These are phyloP conservation scores for Venturia asperata DNA, from an alignment of 2,329 filamentous ascomycete species.

Conservation along the genomic window DNA sequence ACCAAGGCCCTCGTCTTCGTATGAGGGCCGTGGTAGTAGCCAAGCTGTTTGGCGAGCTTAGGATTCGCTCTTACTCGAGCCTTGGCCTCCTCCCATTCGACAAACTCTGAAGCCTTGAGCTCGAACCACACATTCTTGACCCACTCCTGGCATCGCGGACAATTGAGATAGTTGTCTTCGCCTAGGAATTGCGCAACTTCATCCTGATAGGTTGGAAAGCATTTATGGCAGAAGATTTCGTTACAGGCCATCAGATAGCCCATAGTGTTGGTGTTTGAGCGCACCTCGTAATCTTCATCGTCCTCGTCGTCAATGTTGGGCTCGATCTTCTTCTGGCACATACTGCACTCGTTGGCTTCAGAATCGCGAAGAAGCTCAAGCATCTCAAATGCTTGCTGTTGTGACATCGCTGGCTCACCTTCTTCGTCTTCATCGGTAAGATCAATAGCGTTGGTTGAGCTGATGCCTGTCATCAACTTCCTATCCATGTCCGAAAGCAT, in stretches of 20 bases:
- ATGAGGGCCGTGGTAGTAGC: slow-evolving; percentile 74
- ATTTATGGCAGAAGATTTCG: slow-evolving; percentile 73
- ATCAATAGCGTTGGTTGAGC: slow-evolving; percentile 79
- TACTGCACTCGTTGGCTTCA: slow-evolving; percentile 64
- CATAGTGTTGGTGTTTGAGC: slow-evolving; percentile 46
- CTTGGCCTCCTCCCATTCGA: background rate
- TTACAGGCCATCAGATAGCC: slow-evolving; percentile 82
- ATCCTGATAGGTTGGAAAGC: slow-evolving; percentile 55
- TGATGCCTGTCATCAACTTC: slow-evolving; percentile 70
- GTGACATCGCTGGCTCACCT: slow-evolving; percentile 48
- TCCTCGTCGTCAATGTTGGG: slow-evolving; percentile 46
- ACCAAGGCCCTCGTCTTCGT: slow-evolving; percentile 85
- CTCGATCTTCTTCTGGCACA: slow-evolving; percentile 57
- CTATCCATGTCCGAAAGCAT: slow-evolving; percentile 79
- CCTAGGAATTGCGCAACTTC: slow-evolving; percentile 39
- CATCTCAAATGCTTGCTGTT: slow-evolving; percentile 76
- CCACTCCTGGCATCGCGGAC: slow-evolving; percentile 5
- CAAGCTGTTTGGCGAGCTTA: slow-evolving; percentile 53
- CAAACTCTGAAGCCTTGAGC: slow-evolving; percentile 8
- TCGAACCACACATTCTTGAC: background rate
- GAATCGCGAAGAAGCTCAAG: slow-evolving; percentile 78
- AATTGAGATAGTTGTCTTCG: slow-evolving; percentile 2
- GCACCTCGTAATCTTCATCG: slow-evolving; percentile 35
- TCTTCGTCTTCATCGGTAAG: slow-evolving; percentile 70
- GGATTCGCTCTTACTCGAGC: slow-evolving; percentile 35